Evolutionary conservation across 352 stramenopile genomes (phyloP), one percentile per base, ranked within the genome.

Genomic region (Heterotrichella gracilis): DNA sequence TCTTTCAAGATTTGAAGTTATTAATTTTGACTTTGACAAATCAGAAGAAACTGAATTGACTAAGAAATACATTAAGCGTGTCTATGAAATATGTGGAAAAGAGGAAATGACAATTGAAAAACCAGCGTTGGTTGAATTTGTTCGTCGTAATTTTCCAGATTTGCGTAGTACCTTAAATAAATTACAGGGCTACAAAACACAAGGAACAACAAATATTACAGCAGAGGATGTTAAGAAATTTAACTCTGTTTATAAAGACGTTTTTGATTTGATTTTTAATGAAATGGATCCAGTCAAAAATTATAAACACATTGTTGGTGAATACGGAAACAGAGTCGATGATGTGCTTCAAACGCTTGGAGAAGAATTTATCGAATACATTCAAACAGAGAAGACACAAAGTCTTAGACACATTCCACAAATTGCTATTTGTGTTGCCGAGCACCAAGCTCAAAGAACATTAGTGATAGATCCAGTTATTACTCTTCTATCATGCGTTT

Each of bases 11-110:
- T 66, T n/a, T 66, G 41, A n/a, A 66, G 9, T 9, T 9, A 66
- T 66, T 66, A 22, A 66, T n/a, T 66, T 66, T 66, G n/a, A 66
- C 9, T 24, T 66, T 66, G 23, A n/a, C 21, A 66, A 66, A 66
- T 24, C 41, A 66, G 41, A 66, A 24, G 23, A 66, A 66, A 66
- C 41, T 24, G 41, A 66, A 22, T 66, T 66, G n/a, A 66, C 41
- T 66, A 22, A n/a, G 41, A 66, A 22, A 66, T 66, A 24, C 41
- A 24, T 66, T 9, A 66, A 66, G 9, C 1, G 41, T 24, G 23
- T 66, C 4, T 22, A 66, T 24, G 1, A 9, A 1, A 22, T 66
- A 24, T 66, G 21, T n/a, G n/a, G 23, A 66, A 66, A 22, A 24
- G 41, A 66, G 23, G 41, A n/a, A 22, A 22, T 22, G 23, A 66